Conservation (phyloP, 2,329 filamentous ascomycete species). For the Delphinella strobiligena region DNA sequence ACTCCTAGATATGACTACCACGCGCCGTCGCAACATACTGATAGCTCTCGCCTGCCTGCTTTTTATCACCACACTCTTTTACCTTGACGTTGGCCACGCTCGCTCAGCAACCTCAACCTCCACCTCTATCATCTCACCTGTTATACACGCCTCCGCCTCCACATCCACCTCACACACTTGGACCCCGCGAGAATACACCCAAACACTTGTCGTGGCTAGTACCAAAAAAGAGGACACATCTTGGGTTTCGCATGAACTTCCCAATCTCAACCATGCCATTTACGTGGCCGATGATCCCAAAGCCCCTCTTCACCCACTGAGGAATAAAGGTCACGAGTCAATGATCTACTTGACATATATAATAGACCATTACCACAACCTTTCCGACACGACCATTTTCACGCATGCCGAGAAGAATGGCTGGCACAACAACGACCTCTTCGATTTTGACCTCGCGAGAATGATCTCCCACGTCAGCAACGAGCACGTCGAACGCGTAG, state of each 20-base stretch:
- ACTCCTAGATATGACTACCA: too few species aligned
- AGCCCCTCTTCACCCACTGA: conserved; percentile 3
- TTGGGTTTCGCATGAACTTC: conserved; percentile 34
- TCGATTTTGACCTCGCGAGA: conserved; percentile 13
- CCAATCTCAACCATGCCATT: conserved; percentile 35
- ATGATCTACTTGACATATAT: conserved; percentile 37
- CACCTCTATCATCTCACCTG: neutral
- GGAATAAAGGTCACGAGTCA: conserved; percentile 33
- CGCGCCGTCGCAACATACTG: too few species aligned
- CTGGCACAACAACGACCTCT: conserved; percentile 17
- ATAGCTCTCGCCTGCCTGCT: too few species aligned
- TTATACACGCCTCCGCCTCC: neutral
- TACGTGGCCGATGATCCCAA: conserved; percentile 27
- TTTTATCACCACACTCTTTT: too few species aligned
- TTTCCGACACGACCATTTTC: conserved; percentile 16
- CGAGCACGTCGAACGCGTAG: conserved; percentile 11
- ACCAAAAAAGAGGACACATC: conserved; percentile 29
- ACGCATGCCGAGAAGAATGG: conserved; percentile 15
- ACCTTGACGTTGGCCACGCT: too few species aligned
- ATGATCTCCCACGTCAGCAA: conserved; percentile 13
- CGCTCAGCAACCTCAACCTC: neutral
- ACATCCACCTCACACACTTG: neutral
- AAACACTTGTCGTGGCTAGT: conserved; percentile 26
- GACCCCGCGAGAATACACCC: neutral
- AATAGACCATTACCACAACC: conserved; percentile 32